Evolutionary conservation across 768 basidiomycete species (phyloP).

Genomic region (Mrakia frigida): DNA sequence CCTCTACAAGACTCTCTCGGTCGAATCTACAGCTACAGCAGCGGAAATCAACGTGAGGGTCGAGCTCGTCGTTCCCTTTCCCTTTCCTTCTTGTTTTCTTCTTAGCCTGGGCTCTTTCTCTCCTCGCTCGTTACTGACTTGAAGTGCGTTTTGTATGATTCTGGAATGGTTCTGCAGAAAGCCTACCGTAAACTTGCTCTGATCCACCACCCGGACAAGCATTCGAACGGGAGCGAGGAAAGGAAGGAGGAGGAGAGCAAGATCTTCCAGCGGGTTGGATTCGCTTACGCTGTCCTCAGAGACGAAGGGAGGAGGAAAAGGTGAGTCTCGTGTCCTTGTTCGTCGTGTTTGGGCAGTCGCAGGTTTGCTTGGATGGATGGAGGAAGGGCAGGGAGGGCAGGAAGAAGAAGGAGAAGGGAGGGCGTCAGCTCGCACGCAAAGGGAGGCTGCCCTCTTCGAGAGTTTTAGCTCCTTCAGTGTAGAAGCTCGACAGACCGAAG

Average conservation of each 20-base stretch:
- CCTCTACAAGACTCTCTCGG: slow-evolving; percentile 66
- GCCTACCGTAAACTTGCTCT: slow-evolving; percentile 38
- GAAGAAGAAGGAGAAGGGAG: neutral
- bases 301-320: slow-evolving; percentile 67
- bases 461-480: neutral
- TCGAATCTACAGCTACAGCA: slow-evolving; percentile 53
- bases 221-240: slow-evolving; percentile 55
- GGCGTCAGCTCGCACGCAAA: neutral
- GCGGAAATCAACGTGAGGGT: slow-evolving; percentile 58
- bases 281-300: slow-evolving; percentile 81
- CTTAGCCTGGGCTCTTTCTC: neutral
- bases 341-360: too few species aligned
- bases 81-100: neutral
- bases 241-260: slow-evolving; percentile 65
- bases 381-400: too few species aligned
- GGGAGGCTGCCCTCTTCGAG: neutral
- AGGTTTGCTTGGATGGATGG: too few species aligned
- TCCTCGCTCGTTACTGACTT: neutral
- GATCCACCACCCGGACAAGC: slow-evolving; percentile 68
- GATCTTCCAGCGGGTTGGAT: slow-evolving; percentile 83
- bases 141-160: neutral
- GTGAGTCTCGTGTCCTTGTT: slow-evolving; percentile 21
- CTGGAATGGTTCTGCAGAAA: slow-evolving; percentile 24
- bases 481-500: too few species aligned
- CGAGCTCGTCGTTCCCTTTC: slow-evolving; percentile 49